These are phyloP conservation scores for Rhodotorula glutinis DNA, from an alignment of 1,284 basidiomycete genomes.

Conservation along the genomic window DNA sequence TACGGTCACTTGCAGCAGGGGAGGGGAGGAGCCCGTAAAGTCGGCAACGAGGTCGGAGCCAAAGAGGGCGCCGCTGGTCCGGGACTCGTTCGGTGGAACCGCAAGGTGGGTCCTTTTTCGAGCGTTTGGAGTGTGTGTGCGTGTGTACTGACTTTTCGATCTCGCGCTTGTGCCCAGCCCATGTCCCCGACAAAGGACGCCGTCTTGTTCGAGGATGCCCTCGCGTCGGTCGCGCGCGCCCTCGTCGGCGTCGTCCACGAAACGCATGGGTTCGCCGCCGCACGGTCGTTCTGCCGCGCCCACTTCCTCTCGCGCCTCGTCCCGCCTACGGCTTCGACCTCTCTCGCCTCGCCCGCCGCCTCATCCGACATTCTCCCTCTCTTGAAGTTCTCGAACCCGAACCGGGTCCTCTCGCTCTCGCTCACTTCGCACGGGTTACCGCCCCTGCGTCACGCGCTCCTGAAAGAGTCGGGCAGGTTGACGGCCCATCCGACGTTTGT, in stretches of 20 bases:
- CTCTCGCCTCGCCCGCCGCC: slow-evolving; percentile 23
- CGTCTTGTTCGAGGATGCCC: slow-evolving; percentile 46
- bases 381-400: slow-evolving; percentile 69
- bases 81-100: slow-evolving; percentile 49
- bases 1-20: slow-evolving; percentile 39
- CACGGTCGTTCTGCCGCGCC: slow-evolving; percentile 77
- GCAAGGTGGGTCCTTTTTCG: slow-evolving; percentile 24
- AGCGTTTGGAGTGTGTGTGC: too few relatives aligned
- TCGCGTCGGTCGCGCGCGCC: slow-evolving; percentile 52
- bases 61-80: slow-evolving; percentile 38
- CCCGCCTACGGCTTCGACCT: slow-evolving; percentile 13
- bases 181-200: slow-evolving; percentile 34
- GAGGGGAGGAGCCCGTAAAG: slow-evolving; percentile 26
- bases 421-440: slow-evolving; percentile 45
- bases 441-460: slow-evolving; percentile 56
- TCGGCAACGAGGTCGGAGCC: slow-evolving; percentile 19
- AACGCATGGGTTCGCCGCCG: slow-evolving; percentile 65
- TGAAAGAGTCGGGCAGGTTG: slow-evolving; percentile 87
- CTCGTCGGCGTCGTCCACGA: slow-evolving; percentile 57
- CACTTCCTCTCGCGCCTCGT: slow-evolving; percentile 72
- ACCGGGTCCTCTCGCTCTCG: slow-evolving; percentile 46
- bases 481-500: slow-evolving; percentile 88
- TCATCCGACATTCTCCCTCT: slow-evolving; percentile 72
- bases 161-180: slow-evolving; percentile 2
- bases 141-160: not conserved